phyloP scores from a whole-genome alignment of 441 rosid species.

The Manihot esculenta region DNA sequence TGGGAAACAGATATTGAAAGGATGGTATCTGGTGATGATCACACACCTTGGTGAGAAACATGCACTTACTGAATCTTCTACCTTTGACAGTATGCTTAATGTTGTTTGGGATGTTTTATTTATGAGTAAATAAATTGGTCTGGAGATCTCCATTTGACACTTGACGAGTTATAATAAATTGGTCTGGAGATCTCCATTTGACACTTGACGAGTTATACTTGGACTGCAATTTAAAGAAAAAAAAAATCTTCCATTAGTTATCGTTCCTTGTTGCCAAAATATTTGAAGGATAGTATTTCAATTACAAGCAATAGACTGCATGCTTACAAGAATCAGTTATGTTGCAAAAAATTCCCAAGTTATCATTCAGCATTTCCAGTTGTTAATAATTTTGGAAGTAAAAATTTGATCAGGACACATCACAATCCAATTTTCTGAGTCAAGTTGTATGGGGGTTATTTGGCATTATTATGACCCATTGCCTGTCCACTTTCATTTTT shows the following conservation, averaged over 20 bases:
- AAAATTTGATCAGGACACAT: not conserved
- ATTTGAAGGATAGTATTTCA: not conserved
- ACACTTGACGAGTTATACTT: not conserved
- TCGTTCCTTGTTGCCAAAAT: not conserved
- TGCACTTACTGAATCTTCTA: constrained; percentile 16
- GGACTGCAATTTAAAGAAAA: not conserved
- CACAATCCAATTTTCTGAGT: not conserved
- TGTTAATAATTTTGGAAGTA: not conserved
- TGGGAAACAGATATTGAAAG: constrained; percentile 58
- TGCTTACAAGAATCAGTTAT: not conserved
- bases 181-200: not conserved
- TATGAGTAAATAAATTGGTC: not conserved
- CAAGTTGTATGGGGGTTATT: constrained; percentile 3
- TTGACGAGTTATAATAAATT: not conserved
- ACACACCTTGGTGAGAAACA: constrained; percentile 73
- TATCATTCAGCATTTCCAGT: not conserved
- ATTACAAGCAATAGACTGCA: not conserved
- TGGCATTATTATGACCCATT: not conserved
- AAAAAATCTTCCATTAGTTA: not conserved
- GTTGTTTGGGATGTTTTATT: not conserved
- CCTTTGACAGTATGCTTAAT: not conserved
- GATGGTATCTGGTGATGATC: constrained; percentile 69
- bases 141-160: not conserved
- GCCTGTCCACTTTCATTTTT: not conserved
- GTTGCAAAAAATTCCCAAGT: not conserved